Conservation (phyloP, 73 alveolate species). For the Uronychia binucleata region DNA sequence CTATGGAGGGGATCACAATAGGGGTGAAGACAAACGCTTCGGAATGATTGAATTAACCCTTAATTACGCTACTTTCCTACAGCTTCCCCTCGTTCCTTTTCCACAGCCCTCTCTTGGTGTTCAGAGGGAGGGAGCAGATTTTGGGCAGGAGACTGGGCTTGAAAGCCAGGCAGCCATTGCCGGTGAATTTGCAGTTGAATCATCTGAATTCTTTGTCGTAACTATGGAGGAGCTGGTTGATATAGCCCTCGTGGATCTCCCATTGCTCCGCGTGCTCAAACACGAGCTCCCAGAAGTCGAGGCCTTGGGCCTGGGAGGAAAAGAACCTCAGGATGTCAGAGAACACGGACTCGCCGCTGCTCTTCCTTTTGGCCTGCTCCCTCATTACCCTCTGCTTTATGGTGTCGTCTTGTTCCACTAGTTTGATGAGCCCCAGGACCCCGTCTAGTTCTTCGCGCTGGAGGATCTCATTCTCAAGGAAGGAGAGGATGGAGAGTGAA, state of each 20-base stretch:
- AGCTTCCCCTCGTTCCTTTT: too few relatives aligned
- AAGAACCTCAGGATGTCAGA: neutral
- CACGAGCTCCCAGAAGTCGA: neutral
- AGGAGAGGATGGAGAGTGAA: slow-evolving; percentile 37
- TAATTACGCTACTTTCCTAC: too few relatives aligned
- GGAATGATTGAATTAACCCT: too few relatives aligned
- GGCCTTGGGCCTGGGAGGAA: neutral
- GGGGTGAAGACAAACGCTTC: too few relatives aligned
- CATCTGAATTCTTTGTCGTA: neutral
- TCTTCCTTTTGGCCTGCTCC: neutral
- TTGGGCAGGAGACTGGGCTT: too few relatives aligned
- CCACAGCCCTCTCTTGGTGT: too few relatives aligned
- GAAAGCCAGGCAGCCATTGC: too few relatives aligned
- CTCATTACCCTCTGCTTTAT: neutral
- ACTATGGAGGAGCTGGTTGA: neutral
- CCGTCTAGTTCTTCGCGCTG: slow-evolving; percentile 57
- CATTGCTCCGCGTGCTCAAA: neutral
- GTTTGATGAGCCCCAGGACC: slow-evolving; percentile 10
- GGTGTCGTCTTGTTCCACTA: neutral
- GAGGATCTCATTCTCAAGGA: slow-evolving; percentile 43
- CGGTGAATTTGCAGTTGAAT: neutral
- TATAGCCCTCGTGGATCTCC: neutral
- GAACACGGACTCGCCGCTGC: neutral
- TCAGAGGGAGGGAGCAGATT: too few relatives aligned
- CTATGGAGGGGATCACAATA: neutral